These are phyloP conservation scores for Umbelopsis vinacea DNA, from an alignment of 192 early-diverging fungal genomes.

Conservation along the genomic window DNA sequence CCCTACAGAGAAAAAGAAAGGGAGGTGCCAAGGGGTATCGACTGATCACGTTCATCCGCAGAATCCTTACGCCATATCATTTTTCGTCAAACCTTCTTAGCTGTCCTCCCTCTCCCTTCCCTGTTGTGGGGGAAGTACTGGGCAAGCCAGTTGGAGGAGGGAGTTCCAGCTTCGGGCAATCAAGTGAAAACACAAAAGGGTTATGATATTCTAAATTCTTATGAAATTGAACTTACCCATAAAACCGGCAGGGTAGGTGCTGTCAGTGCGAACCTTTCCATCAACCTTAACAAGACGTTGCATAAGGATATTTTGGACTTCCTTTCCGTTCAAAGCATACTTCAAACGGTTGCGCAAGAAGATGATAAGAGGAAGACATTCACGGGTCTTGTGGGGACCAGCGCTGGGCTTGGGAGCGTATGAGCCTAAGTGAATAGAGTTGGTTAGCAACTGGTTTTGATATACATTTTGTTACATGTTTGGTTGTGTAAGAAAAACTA, in stretches of 20 bases:
- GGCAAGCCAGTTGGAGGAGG: slow-evolving; percentile 9
- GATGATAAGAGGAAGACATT: slow-evolving; percentile 96
- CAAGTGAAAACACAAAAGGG: slow-evolving; percentile 16
- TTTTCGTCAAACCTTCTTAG: slow-evolving; percentile 1
- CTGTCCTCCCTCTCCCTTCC: slow-evolving; percentile 16
- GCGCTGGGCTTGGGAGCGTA: slow-evolving; percentile 48
- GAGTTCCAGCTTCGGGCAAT: slow-evolving; percentile 15
- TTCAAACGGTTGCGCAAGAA: slow-evolving; percentile 99
- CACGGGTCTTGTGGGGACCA: slow-evolving; percentile 92
- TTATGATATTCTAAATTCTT: neutral
- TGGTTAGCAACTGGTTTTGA: neutral
- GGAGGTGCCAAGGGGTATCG: slow-evolving; percentile 13
- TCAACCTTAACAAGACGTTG: slow-evolving; percentile 99
- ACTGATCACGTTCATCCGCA: slow-evolving; percentile 11
- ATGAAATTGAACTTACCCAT: slow-evolving; percentile 74
- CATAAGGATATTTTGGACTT: slow-evolving; percentile 96
- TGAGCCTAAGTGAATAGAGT: slow-evolving; percentile 14
- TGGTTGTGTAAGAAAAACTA: neutral
- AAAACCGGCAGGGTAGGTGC: slow-evolving; percentile 96
- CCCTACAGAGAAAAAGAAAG: slow-evolving; percentile 1
- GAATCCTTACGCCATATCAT: slow-evolving; percentile 11
- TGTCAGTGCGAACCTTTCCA: slow-evolving; percentile 96
- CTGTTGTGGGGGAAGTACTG: neutral
- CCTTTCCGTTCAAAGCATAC: slow-evolving; percentile 98
- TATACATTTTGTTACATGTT: neutral